Percentiles rank a stretch among this genome's conserved stretches.
phyloP scores from a whole-genome alignment of 495 filamentous ascomycete species.

The Penicillium psychrofluorescens region DNA sequence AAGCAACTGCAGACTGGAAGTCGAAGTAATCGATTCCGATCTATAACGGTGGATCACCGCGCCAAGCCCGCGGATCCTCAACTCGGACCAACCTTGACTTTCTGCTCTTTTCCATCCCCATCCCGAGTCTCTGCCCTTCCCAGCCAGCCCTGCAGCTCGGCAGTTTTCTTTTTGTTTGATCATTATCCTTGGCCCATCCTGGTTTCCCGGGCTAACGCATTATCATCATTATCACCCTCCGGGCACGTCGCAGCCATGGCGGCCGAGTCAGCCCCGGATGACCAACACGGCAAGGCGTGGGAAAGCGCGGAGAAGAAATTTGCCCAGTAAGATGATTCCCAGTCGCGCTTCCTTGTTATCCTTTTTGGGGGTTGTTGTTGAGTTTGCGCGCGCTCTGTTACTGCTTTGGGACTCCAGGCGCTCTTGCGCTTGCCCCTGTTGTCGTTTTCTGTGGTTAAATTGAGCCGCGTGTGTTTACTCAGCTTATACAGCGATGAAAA shows the following conservation, averaged over 20 bases:
- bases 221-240: too few relatives aligned
- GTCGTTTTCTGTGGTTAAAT: too few relatives aligned
- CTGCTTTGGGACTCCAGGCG: too few relatives aligned
- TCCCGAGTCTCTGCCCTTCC: too few relatives aligned
- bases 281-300: slow-evolving; percentile 25
- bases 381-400: not conserved
- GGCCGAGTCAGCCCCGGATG: slow-evolving; percentile 9
- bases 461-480: slow-evolving; percentile 8
- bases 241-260: slow-evolving; percentile 6
- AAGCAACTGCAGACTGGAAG: not conserved
- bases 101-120: too few relatives aligned
- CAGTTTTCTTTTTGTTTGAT: too few relatives aligned
- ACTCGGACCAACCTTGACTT: too few relatives aligned
- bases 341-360: not conserved
- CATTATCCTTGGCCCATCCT: too few relatives aligned
- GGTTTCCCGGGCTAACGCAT: not conserved
- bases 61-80: slow-evolving; percentile 19
- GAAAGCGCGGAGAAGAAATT: slow-evolving; percentile 33
- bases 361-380: not conserved
- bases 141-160: too few relatives aligned
- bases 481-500: slow-evolving; percentile 18
- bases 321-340: slow-evolving; percentile 21
- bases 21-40: too few relatives aligned
- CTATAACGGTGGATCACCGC: slow-evolving; percentile 8
- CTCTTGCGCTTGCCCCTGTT: too few relatives aligned